Conservation (phyloP, 179 eudicot genomes). For the Drosera spatulata region DNA sequence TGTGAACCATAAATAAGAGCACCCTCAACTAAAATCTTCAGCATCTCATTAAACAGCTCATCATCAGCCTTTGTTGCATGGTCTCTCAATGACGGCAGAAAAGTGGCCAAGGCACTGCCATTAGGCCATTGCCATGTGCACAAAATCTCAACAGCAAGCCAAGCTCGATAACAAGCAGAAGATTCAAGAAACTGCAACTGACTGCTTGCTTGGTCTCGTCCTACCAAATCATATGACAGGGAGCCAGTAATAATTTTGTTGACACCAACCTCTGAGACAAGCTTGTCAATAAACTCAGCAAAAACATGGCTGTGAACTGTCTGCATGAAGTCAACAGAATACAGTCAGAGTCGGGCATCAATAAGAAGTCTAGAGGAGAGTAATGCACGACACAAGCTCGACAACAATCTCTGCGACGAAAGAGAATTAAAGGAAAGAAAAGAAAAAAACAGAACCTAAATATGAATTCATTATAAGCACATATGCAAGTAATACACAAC, state of each 20-base stretch:
- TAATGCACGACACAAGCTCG: no score
- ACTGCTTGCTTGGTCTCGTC: constrained; percentile 16
- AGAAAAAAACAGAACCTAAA: no score
- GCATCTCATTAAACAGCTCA: constrained; percentile 36
- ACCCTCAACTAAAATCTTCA: constrained; percentile 65
- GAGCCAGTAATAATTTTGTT: constrained; percentile 40
- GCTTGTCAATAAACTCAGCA: constrained; percentile 62
- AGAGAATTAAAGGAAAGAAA: no score
- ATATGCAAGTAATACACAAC: no score
- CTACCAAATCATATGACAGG: constrained; percentile 13
- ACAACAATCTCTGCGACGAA: no score
- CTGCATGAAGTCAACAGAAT: constrained; percentile 27
- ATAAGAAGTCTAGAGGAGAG: no score
- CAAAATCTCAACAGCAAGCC: constrained; percentile 93
- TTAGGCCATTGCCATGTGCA: constrained; percentile 92
- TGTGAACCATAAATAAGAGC: constrained; percentile 60
- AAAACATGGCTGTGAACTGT: constrained; percentile 30
- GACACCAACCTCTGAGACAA: constrained; percentile 55
- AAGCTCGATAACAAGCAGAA: constrained; percentile 38
- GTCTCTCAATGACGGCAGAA: constrained; percentile 49
- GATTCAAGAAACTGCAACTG: constrained; percentile 19
- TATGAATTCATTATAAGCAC: no score
- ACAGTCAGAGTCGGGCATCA: neutral
- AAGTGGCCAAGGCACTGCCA: constrained; percentile 61
- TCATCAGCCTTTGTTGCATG: constrained; percentile 27